A percentile compares a stretch with the other conserved stretches of the same genome.
These are phyloP conservation scores for Euphorbia schlechtendalii DNA, from an alignment of 441 rosid species.

Conservation along the genomic window DNA sequence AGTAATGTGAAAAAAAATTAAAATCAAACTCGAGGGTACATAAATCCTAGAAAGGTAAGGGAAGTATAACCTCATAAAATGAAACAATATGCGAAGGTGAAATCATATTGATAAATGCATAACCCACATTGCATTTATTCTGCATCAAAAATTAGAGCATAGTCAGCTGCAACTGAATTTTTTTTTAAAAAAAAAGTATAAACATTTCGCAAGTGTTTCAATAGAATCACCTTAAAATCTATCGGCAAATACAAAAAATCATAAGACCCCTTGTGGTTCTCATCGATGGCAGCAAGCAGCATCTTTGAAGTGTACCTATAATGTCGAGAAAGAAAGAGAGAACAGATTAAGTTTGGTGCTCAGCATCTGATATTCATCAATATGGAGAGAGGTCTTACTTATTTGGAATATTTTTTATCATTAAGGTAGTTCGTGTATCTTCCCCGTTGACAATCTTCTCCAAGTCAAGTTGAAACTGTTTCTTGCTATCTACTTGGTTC, in stretches of 20 bases:
- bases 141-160: conserved; percentile 28
- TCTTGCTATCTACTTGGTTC: conserved; percentile 69
- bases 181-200: background rate
- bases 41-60: background rate
- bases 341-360: background rate
- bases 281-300: conserved; percentile 94
- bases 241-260: conserved; percentile 93
- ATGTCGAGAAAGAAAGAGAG: conserved; percentile 13
- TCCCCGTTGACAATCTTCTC: conserved; percentile 74
- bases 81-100: conserved; percentile 77
- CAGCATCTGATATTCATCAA: background rate
- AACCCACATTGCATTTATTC: conserved; percentile 99
- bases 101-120: conserved; percentile 96
- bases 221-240: conserved; percentile 75
- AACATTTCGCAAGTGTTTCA: background rate
- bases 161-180: conserved; percentile 6
- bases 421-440: conserved; percentile 85
- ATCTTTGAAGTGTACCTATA: conserved; percentile 91
- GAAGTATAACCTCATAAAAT: conserved; percentile 63
- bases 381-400: conserved; percentile 47
- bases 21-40: background rate
- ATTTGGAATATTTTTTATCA: conserved; percentile 98
- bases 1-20: background rate
- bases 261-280: conserved; percentile 70
- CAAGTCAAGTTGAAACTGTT: conserved; percentile 90